These are phyloP conservation scores for Ilyonectria destructans DNA, from an alignment of 2,329 filamentous ascomycete species.

Conservation along the genomic window DNA sequence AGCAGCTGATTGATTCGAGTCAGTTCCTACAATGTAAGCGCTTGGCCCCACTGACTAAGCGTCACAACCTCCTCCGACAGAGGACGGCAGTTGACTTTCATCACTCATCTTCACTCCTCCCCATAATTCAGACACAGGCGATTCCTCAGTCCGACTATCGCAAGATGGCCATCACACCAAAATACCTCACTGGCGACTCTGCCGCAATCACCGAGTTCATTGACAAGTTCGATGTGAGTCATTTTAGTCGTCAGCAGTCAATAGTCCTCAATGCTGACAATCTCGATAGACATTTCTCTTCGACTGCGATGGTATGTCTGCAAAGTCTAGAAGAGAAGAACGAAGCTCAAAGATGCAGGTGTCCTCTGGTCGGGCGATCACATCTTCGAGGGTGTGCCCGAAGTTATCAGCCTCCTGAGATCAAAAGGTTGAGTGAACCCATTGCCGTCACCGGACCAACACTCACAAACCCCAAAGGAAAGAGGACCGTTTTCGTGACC, in stretches of 20 bases:
- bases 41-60: conserved; percentile 5
- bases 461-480: conserved; percentile 70
- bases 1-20: too few relatives aligned
- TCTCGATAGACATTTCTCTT: conserved; percentile 85
- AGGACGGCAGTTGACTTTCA: neutral
- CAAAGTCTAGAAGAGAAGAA: too few relatives aligned
- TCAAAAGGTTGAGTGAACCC: conserved; percentile 74
- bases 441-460: neutral
- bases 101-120: neutral
- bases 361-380: conserved; percentile 98
- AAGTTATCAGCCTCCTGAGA: conserved; percentile 88
- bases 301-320: conserved; percentile 89
- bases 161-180: conserved; percentile 57
- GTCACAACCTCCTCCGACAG: neutral
- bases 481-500: conserved; percentile 95
- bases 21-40: too few relatives aligned
- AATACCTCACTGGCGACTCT: conserved; percentile 85
- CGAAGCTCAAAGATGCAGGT: conserved; percentile 67
- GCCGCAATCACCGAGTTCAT: conserved; percentile 87
- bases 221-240: conserved; percentile 90
- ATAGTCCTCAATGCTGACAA: conserved; percentile 11
- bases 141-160: neutral
- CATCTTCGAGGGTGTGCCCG: conserved; percentile 86
- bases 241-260: conserved; percentile 42
- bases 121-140: neutral